Evolutionary conservation across 108 stramenopile genomes (phyloP).

Genomic region (Schizochytrium sp.): DNA sequence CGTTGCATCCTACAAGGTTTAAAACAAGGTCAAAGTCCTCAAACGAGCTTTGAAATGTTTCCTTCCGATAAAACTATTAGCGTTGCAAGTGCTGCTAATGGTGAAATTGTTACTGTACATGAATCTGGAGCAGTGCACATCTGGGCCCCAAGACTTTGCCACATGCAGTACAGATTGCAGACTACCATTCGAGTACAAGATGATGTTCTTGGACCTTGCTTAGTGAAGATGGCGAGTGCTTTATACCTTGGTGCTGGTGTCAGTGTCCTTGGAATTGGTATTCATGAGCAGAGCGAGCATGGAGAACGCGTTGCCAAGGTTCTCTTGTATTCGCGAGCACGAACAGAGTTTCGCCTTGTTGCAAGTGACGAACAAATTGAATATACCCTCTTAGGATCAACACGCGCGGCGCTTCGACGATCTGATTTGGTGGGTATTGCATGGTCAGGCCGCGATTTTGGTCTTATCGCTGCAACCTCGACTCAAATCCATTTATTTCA

Average conservation of each 20-base stretch:
- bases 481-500: conserved; percentile 22
- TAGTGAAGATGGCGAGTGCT: neutral
- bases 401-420: neutral
- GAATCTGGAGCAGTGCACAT: neutral
- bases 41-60: neutral
- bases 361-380: neutral
- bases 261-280: neutral
- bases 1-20: neutral
- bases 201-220: neutral
- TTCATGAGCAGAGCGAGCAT: neutral
- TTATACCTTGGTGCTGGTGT: conserved; percentile 35
- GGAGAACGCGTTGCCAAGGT: conserved; percentile 21
- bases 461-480: neutral
- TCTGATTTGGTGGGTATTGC: conserved; percentile 25
- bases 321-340: conserved; percentile 29
- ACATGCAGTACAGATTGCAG: neutral
- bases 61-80: neutral
- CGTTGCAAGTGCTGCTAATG: neutral
- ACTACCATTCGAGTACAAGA: neutral
- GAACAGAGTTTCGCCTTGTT: neutral
- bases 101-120: conserved; percentile 18
- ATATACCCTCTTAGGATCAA: conserved; percentile 1
- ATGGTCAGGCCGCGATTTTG: conserved; percentile 57
- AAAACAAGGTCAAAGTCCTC: neutral
- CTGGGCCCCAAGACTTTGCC: conserved; percentile 46